Conservation (phyloP, 2,329 filamentous ascomycete species). For the Cordyceps tenuipes region DNA sequence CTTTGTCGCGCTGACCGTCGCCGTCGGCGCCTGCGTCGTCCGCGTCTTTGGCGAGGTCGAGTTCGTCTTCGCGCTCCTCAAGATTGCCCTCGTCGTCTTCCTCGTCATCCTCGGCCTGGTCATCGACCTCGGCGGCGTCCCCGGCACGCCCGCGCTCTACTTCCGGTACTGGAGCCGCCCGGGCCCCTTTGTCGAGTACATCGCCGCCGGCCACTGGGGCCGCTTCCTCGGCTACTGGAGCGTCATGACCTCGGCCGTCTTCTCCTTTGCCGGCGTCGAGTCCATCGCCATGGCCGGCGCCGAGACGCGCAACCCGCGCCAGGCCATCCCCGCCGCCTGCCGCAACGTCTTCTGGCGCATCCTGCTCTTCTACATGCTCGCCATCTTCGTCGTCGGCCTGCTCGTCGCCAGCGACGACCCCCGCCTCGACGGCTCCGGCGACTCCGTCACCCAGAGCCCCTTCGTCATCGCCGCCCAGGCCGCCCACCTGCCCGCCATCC, state of each 20-base stretch:
- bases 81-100: conserved; percentile 53
- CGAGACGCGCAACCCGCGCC: conserved; percentile 47
- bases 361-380: conserved; percentile 53
- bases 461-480: conserved; percentile 65
- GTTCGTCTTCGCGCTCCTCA: conserved; percentile 42
- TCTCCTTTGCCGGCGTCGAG: conserved; percentile 60
- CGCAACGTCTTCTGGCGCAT: conserved; percentile 51
- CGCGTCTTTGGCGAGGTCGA: conserved; percentile 54
- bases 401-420: conserved; percentile 53
- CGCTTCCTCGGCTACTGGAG: conserved; percentile 60
- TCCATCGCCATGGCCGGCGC: conserved; percentile 54
- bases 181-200: conserved; percentile 58
- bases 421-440: conserved; percentile 40
- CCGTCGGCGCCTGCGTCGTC: conserved; percentile 50
- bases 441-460: conserved; percentile 41
- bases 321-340: conserved; percentile 46
- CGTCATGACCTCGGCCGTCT: conserved; percentile 55
- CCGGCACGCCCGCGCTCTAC: conserved; percentile 49
- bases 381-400: conserved; percentile 62
- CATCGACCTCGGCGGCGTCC: conserved; percentile 54
- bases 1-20: conserved; percentile 44
- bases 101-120: conserved; percentile 54
- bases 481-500: conserved; percentile 59
- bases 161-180: conserved; percentile 64
- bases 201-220: conserved; percentile 50